Conservation (phyloP, 139 green algal species). For the Zygnema circumcarinatum region DNA sequence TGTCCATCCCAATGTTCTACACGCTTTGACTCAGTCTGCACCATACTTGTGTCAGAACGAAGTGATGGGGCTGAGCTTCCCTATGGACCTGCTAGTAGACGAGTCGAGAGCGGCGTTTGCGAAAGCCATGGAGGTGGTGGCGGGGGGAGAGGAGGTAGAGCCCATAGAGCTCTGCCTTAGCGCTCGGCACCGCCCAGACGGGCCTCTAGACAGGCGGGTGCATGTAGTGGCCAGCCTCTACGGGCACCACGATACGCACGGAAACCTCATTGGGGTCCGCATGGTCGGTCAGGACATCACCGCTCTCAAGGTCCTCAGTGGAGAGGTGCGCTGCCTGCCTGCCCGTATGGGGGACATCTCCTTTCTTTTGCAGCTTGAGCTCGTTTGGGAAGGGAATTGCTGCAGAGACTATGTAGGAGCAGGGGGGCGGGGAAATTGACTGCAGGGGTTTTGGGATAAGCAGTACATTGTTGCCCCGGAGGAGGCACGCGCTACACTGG, state of each 20-base stretch:
- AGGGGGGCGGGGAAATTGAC: no score
- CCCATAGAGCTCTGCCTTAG: constrained; percentile 33
- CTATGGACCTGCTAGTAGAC: background rate
- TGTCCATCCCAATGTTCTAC: no score
- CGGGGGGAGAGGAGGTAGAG: constrained; percentile 28
- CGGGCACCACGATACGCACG: constrained; percentile 32
- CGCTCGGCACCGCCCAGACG: background rate
- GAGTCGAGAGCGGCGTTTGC: constrained; percentile 33
- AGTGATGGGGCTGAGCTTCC: constrained; percentile 22
- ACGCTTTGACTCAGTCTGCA: no score
- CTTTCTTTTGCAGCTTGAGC: no score
- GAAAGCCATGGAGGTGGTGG: background rate
- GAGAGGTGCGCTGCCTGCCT: constrained; percentile 21
- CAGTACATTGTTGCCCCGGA: constrained; percentile 31
- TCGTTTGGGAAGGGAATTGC: no score
- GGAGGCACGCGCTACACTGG: constrained; percentile 24
- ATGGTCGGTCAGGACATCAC: constrained; percentile 54
- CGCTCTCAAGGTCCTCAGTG: constrained; percentile 29
- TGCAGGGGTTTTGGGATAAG: no score
- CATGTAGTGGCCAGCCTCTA: constrained; percentile 34
- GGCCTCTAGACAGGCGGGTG: constrained; percentile 8
- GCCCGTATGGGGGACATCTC: no score
- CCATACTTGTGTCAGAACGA: constrained; percentile 16
- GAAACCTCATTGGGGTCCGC: constrained; percentile 43
- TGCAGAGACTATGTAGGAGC: no score